Conservation (phyloP, 1,139 yeast species). For the Candida pseudocylindracea region DNA sequence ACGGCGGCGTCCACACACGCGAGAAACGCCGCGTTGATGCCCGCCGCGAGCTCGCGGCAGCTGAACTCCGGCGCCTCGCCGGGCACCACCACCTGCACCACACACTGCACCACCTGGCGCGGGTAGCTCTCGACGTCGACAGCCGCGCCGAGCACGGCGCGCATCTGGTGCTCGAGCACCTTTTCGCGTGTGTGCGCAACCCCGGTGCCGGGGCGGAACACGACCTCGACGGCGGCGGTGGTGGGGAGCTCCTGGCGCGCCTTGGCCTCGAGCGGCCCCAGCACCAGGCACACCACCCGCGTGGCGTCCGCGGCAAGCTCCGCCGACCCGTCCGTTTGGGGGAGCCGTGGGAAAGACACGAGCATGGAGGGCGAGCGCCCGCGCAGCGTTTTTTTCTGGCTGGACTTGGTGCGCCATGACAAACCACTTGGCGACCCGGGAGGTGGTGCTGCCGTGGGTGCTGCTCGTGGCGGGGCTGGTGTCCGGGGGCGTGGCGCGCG, state of each 20-base stretch:
- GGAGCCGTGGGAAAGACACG: constrained; percentile 6
- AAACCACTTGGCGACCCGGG: too few relatives aligned
- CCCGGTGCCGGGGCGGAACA: constrained; percentile 61
- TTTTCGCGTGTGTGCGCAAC: constrained; percentile 62
- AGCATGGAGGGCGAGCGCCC: too few relatives aligned
- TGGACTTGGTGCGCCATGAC: too few relatives aligned
- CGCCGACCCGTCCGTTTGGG: constrained; percentile 67
- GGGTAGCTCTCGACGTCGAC: constrained; percentile 56
- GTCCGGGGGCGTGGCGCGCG: constrained; percentile 46
- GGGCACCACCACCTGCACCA: constrained; percentile 34
- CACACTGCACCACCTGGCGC: constrained; percentile 65
- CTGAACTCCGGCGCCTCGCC: constrained; percentile 10
- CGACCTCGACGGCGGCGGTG: constrained; percentile 56
- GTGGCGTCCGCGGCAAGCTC: constrained; percentile 26
- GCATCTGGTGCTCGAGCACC: constrained; percentile 46
- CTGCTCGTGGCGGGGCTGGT: constrained; percentile 45
- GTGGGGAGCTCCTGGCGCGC: constrained; percentile 72
- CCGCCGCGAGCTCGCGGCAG: constrained; percentile 40
- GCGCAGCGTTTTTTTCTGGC: too few relatives aligned
- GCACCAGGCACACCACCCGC: constrained; percentile 49
- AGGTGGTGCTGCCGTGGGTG: constrained; percentile 14
- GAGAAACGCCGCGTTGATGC: constrained; percentile 47
- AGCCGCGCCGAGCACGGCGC: constrained; percentile 35
- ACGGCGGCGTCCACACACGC: constrained; percentile 70
- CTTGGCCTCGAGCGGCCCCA: constrained; percentile 84